Conservation (phyloP, 352 stramenopile species). For the Phytophthora melonis region DNA sequence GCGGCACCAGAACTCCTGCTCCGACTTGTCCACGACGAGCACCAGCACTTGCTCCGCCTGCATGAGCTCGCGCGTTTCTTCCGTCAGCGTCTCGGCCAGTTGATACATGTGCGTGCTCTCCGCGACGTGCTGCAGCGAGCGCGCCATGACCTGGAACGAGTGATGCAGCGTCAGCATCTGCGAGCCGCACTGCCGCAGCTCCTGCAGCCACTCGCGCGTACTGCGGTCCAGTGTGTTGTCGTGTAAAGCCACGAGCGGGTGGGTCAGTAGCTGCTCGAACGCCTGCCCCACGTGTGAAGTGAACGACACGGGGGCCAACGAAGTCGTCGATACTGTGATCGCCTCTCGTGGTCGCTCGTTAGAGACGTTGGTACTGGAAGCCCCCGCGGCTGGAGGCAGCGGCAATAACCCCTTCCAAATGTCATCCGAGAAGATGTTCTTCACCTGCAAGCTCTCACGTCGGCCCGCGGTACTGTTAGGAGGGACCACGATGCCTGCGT, state of each 20-base stretch:
- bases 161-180: slow-evolving; percentile 69
- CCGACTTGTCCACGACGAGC: slow-evolving; percentile 72
- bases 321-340: background rate
- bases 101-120: slow-evolving; percentile 70
- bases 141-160: slow-evolving; percentile 66
- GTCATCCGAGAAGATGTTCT: slow-evolving; percentile 57
- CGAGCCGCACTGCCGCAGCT: slow-evolving; percentile 58
- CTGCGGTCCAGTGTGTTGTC: slow-evolving; percentile 60
- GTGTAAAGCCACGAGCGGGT: slow-evolving; percentile 61
- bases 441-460: slow-evolving; percentile 28
- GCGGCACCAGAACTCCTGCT: slow-evolving; percentile 85
- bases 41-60: slow-evolving; percentile 73
- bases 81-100: slow-evolving; percentile 57
- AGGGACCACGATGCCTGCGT: background rate
- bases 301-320: slow-evolving; percentile 33
- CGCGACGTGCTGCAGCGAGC: slow-evolving; percentile 62
- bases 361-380: background rate
- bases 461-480: slow-evolving; percentile 19
- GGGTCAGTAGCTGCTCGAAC: slow-evolving; percentile 66
- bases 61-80: slow-evolving; percentile 57
- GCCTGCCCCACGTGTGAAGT: slow-evolving; percentile 65
- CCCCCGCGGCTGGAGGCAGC: slow-evolving; percentile 11
- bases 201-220: slow-evolving; percentile 69
- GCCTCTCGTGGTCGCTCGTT: slow-evolving; percentile 7
- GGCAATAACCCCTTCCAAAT: slow-evolving; percentile 66